These are phyloP conservation scores for Irpex rosettiformis DNA, from an alignment of 1,284 basidiomycete genomes.

Conservation along the genomic window DNA sequence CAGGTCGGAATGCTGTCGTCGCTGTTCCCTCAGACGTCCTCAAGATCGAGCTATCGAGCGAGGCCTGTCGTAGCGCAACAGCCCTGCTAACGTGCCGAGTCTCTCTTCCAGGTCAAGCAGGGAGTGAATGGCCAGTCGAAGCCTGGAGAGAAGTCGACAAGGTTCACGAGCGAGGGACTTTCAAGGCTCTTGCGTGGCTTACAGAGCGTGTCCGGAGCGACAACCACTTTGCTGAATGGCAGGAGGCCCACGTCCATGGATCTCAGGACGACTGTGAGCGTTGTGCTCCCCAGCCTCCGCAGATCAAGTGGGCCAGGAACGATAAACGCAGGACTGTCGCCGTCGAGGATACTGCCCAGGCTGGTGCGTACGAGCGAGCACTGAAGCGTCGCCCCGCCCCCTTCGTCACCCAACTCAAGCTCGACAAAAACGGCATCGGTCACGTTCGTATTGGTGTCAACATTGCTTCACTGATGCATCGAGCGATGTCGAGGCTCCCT, in stretches of 20 bases:
- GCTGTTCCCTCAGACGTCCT: constrained; percentile 57
- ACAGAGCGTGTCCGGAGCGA: constrained; percentile 79
- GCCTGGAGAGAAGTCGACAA: constrained; percentile 82
- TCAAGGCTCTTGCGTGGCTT: constrained; percentile 82
- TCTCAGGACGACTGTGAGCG: constrained; percentile 54
- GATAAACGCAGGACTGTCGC: constrained; percentile 61
- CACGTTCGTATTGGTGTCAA: constrained; percentile 86
- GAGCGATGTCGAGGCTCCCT: constrained; percentile 82
- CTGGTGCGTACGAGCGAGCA: constrained; percentile 83
- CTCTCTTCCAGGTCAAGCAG: constrained; percentile 63
- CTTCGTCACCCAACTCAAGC: constrained; percentile 83
- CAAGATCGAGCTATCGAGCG: constrained; percentile 49
- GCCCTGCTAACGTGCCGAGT: constrained; percentile 79
- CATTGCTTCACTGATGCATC: constrained; percentile 83
- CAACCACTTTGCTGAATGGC: constrained; percentile 64
- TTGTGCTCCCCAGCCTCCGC: constrained; percentile 79
- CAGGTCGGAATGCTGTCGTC: constrained; percentile 59
- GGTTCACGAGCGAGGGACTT: constrained; percentile 78
- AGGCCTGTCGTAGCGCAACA: constrained; percentile 70
- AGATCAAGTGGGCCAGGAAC: constrained; percentile 67
- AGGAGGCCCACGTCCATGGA: constrained; percentile 39
- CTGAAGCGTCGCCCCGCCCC: constrained; percentile 85
- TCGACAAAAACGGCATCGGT: constrained; percentile 63
- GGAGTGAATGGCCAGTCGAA: constrained; percentile 74
- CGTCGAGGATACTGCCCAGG: constrained; percentile 80